These are phyloP conservation scores for Lactarius vividus DNA, from an alignment of 768 basidiomycete species.

Conservation along the genomic window DNA sequence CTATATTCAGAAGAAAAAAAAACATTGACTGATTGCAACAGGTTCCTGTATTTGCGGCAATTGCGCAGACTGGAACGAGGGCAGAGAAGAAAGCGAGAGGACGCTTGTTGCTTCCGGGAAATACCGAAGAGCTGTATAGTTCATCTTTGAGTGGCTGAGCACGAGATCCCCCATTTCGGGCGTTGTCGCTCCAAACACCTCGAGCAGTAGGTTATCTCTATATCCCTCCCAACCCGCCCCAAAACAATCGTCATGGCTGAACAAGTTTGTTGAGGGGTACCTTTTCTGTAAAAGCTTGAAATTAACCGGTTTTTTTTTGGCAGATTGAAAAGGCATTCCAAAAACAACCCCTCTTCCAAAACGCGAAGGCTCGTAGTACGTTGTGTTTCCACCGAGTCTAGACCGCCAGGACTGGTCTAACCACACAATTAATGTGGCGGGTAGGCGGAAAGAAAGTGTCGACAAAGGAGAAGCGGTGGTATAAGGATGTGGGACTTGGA, in stretches of 20 bases:
- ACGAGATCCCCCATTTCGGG: conserved; percentile 20
- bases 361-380: conserved; percentile 90
- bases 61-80: no score
- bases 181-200: conserved; percentile 13
- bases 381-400: conserved; percentile 29
- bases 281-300: neutral
- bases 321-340: conserved; percentile 97
- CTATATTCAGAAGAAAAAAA: conserved; percentile 5
- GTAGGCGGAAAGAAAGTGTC: conserved; percentile 86
- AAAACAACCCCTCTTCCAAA: conserved; percentile 98
- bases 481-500: conserved; percentile 96
- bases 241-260: conserved; percentile 41
- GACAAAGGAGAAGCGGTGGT: conserved; percentile 97
- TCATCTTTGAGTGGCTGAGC: conserved; percentile 21
- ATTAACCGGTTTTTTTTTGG: conserved; percentile 5
- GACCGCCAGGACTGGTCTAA: conserved; percentile 4
- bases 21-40: neutral
- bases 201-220: conserved; percentile 6
- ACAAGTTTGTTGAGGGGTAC: conserved; percentile 35
- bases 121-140: conserved; percentile 27
- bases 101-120: conserved; percentile 10
- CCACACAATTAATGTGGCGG: neutral
- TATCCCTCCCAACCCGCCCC: conserved; percentile 28
- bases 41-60: neutral
- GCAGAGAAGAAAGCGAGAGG: no score